Conservation (phyloP, 176 grass and related monocot species). For the Pontederia crassipes region DNA sequence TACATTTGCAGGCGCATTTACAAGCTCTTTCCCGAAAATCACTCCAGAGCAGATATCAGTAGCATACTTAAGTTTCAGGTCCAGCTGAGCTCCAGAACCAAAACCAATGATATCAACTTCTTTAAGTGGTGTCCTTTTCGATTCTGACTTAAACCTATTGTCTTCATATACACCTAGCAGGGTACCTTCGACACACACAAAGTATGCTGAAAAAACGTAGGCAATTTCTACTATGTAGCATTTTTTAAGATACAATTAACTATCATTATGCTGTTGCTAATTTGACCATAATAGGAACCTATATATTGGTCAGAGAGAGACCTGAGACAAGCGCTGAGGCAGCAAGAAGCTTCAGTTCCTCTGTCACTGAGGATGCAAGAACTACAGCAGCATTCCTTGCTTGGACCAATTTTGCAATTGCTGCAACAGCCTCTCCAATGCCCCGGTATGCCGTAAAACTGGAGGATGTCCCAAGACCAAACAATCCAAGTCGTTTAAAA, state of each 20-base stretch:
- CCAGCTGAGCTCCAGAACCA: constrained; percentile 49
- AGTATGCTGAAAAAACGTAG: not conserved
- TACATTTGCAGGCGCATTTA: constrained; percentile 93
- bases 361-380: constrained; percentile 39
- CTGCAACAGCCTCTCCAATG: constrained; percentile 66
- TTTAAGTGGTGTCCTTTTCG: constrained; percentile 68
- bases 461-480: constrained; percentile 59
- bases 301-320: constrained; percentile 15
- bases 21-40: constrained; percentile 94
- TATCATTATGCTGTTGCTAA: not conserved
- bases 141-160: constrained; percentile 84
- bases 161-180: constrained; percentile 79
- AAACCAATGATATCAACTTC: constrained; percentile 77
- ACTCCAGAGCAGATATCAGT: constrained; percentile 68
- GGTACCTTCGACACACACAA: constrained; percentile 38
- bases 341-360: constrained; percentile 47
- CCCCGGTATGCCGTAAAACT: constrained; percentile 27
- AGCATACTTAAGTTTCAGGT: constrained; percentile 73
- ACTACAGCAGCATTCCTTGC: constrained; percentile 56
- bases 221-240: not conserved
- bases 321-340: constrained; percentile 68
- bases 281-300: not conserved
- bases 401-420: constrained; percentile 67
- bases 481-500: constrained; percentile 73
- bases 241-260: no score